Conservation (phyloP, 306 rosid species). For the Quercus glauca region DNA sequence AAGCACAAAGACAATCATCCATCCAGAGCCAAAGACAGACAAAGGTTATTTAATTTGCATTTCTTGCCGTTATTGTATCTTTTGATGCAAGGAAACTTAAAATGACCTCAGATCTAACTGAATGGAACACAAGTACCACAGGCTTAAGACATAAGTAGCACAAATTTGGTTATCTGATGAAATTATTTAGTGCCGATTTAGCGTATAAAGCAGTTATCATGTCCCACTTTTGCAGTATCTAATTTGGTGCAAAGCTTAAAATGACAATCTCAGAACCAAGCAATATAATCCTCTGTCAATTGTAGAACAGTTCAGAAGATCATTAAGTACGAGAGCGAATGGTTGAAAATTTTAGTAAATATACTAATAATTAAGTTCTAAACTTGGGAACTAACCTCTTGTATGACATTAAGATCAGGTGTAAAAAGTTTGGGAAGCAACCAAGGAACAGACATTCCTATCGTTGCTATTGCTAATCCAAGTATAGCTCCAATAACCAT, state of each 20-base stretch:
- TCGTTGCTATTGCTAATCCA: constrained; percentile 2
- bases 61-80: neutral
- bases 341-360: neutral
- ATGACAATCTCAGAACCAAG: neutral
- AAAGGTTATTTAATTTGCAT: neutral
- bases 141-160: no score
- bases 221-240: neutral
- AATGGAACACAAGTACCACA: neutral
- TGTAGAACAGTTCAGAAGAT: neutral
- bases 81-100: neutral
- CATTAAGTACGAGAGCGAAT: neutral
- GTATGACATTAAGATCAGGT: constrained; percentile 5
- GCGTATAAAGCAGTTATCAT: neutral
- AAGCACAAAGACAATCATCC: neutral
- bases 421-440: constrained; percentile 15
- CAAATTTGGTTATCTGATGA: neutral
- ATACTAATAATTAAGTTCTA: neutral
- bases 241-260: neutral
- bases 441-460: constrained; percentile 14
- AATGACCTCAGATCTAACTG: neutral
- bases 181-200: neutral
- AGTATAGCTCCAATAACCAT: constrained; percentile 16
- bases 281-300: neutral
- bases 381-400: constrained; percentile 8
- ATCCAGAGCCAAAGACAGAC: neutral